phyloP scores from a whole-genome alignment of 2,329 filamentous ascomycete genomes.

The Elsinoe perseae region DNA sequence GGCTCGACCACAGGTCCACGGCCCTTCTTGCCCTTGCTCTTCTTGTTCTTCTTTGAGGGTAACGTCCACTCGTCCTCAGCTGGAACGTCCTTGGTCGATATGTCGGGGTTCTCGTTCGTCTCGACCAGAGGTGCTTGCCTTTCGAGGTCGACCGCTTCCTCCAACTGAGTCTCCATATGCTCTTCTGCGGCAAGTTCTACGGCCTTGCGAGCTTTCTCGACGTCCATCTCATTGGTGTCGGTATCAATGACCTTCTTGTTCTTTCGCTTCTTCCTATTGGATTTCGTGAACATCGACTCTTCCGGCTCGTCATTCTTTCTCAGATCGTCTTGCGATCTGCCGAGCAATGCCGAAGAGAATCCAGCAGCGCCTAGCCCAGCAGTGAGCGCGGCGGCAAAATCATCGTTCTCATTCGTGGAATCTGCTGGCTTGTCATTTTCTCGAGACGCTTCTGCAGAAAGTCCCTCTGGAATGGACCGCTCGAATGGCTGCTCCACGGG shows the following conservation, averaged over 20 bases:
- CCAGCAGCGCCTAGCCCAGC: conserved; percentile 29
- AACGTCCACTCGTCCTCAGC: conserved; percentile 19
- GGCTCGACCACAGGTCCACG: background rate
- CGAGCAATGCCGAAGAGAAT: conserved; percentile 25
- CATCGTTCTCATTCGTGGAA: conserved; percentile 19
- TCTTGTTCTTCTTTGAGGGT: conserved; percentile 29
- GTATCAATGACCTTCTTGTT: conserved; percentile 32
- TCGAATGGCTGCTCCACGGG: background rate
- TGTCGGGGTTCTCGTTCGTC: background rate
- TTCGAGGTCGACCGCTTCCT: background rate
- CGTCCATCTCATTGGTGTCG: background rate
- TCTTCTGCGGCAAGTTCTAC: conserved; percentile 9
- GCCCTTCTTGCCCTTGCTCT: conserved; percentile 22
- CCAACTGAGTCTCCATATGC: background rate
- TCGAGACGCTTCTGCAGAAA: background rate
- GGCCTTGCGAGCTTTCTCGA: background rate
- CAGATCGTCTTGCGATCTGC: conserved; percentile 2
- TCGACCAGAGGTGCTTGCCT: background rate
- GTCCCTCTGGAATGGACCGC: background rate
- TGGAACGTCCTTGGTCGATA: background rate
- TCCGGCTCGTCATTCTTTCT: conserved; percentile 22
- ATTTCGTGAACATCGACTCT: conserved; percentile 30
- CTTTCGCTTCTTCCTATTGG: conserved; percentile 35
- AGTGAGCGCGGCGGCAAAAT: conserved; percentile 32
- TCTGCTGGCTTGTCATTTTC: background rate